Percentiles rank a stretch among this genome's conserved stretches.
phyloP scores from a whole-genome alignment of 83 land plant genomes.

The Isoetes engelmannii region DNA sequence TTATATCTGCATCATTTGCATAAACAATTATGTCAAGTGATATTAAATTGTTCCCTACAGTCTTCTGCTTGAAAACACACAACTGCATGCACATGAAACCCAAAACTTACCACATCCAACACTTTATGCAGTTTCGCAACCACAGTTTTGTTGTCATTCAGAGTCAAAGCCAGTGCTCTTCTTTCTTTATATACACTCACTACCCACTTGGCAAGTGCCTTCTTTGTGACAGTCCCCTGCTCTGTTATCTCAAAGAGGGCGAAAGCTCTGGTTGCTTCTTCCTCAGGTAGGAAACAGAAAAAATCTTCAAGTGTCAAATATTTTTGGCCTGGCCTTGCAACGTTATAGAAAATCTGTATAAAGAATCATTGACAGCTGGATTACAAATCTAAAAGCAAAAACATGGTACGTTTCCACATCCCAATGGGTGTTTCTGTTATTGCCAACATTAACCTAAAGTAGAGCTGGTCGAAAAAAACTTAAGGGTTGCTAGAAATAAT shows the following conservation, averaged over 20 bases:
- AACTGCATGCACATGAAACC: too few species aligned
- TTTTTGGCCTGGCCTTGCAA: constrained; percentile 36
- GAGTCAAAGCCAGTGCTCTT: constrained; percentile 36
- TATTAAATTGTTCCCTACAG: too few species aligned
- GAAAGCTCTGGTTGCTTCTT: constrained; percentile 35
- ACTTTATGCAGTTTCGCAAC: constrained; percentile 45
- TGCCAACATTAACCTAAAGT: too few species aligned
- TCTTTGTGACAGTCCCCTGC: constrained; percentile 29
- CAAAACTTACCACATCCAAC: constrained; percentile 27
- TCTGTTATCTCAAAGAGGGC: constrained; percentile 33
- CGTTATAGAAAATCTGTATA: constrained; percentile 39
- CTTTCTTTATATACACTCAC: constrained; percentile 36
- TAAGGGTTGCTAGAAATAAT: too few species aligned
- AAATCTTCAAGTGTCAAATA: constrained; percentile 29
- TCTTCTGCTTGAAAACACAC: too few species aligned
- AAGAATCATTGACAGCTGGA: constrained; percentile 3
- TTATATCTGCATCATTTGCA: too few species aligned
- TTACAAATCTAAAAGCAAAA: not conserved
- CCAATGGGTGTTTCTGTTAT: too few species aligned
- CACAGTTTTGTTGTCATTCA: constrained; percentile 43
- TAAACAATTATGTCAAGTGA: too few species aligned
- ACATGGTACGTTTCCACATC: too few species aligned
- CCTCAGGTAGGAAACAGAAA: constrained; percentile 38
- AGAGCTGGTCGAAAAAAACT: too few species aligned
- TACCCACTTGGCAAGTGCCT: constrained; percentile 38